Evolutionary conservation across 805 yeast genomes (phyloP), one percentile per base, ranked within the genome.

Genomic region (Nakazawaea ernobii): DNA sequence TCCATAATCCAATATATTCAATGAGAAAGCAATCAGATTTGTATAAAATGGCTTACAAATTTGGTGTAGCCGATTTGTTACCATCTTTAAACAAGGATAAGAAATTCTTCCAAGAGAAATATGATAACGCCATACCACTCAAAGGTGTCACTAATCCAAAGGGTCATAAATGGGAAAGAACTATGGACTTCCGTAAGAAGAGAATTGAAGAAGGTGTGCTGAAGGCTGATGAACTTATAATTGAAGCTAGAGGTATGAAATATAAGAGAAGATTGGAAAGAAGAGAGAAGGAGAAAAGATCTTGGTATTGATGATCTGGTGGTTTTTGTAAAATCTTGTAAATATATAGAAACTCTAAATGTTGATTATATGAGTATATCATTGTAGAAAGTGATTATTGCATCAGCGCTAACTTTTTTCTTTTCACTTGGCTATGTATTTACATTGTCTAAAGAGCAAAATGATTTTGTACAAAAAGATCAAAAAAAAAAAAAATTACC

Each of bases 11-110:
- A 26, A 74, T 80, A 55, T 86, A 79, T 66, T 86, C 96, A 8
- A 69, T 83, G 59, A 79, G 96, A 68, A 79, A 92, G 58, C 90
- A 87, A 59, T 80, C 91, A 15, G 96, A 84, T 53, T 68, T 91
- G 46, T 89, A 76, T 73, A 91, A 91, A 66, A 66, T 85, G 59
- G 97, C 97, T 1, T 74, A 79, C 60, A 77, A 82, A 56, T 86
- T 77, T 56, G 97, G 97, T n/a, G 72, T 91, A 6, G 73, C 80
- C 35, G 89, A 85, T 51, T 69, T 88, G 50, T 69, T 91, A 62
- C 97, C 97, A 27, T 72, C 77, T 28, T 60, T 79, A 41, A 76
- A 78, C 41, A 75, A 76, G 54, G 56, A 60, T 55, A 84, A 84
- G 73, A 77, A 73, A 63, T 86, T 90, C 79, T 87, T 76, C 67